Evolutionary conservation across 2,329 filamentous ascomycete species (phyloP).

Genomic region (Microascus cirrosus): DNA sequence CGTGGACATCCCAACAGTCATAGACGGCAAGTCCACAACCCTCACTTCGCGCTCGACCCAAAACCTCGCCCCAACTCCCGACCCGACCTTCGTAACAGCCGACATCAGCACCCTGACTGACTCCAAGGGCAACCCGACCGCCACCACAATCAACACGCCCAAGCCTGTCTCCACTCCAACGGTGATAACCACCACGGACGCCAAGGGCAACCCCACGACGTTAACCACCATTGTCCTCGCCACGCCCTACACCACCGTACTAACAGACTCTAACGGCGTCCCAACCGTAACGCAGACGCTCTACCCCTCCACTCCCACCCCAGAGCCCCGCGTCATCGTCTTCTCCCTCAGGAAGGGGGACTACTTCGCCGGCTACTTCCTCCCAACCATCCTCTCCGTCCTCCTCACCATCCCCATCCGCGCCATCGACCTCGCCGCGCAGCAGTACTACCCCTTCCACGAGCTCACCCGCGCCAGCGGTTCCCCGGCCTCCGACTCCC

Average conservation of each 20-base stretch:
- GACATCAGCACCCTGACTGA: not conserved
- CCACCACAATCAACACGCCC: not conserved
- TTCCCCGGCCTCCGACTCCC: constrained; percentile 24
- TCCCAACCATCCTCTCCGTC: constrained; percentile 27
- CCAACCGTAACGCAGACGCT: constrained; percentile 2
- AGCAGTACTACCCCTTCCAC: constrained; percentile 31
- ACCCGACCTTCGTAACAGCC: not conserved
- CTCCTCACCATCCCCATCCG: constrained; percentile 25
- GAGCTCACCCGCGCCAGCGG: constrained; percentile 24
- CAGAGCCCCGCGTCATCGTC: not conserved
- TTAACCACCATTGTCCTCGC: not conserved
- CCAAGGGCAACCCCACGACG: not conserved
- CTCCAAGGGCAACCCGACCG: not conserved
- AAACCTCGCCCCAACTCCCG: too few relatives aligned
- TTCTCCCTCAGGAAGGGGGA: constrained; percentile 4
- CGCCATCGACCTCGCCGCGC: constrained; percentile 25
- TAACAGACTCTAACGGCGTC: not conserved
- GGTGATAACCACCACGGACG: not conserved
- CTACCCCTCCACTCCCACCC: not conserved
- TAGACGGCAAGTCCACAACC: not conserved
- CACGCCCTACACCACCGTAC: not conserved
- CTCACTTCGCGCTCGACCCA: not conserved
- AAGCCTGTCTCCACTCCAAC: not conserved
- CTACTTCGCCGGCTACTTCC: constrained; percentile 28
- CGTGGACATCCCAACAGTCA: not conserved